Base-by-base conservation (phyloP, 257 asterid genomes). In the Primulina eburnea region DNA sequence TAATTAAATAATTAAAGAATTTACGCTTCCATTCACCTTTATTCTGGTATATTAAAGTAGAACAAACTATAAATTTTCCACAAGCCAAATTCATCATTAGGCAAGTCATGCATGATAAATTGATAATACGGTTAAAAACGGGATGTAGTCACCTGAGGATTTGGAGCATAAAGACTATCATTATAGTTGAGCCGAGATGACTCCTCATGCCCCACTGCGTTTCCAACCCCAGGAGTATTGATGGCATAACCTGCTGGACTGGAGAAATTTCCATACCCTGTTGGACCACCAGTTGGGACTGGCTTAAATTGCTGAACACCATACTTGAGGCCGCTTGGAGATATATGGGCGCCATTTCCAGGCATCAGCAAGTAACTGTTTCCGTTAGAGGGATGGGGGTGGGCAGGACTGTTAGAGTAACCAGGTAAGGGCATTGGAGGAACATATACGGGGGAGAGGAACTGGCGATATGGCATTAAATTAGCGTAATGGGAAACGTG, bases 371-470 rank as follows among this genome's bases (percentile, higher is more conserved):
- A 52, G 64, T 81, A 90, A 77, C 85, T 89, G 89, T 77, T 86
- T 37, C 96, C 99, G 62, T 90, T 94, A n/a, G 97, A 79, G 33
- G 96, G 97, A 62, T 93, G 99, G 57, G 94, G 95, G 64, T 89
- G 90, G 35, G 96, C 83, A 57, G 96, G 88, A 70, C 79, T 90
- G 68, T 85, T 88, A 32, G 99, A 90, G 82, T 94, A 91, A 73
- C 95, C 95, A 69, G 96, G 89, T 62, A 90, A 87, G 21, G 92
- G 89, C 95, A 89, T 84, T 62, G 90, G 96, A 7, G 96, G 99
- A 65, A 89, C 96, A 73, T 89, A 90, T 40, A 93, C 86, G 4
- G 96, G 96, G 63, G 96, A 78, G 58, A 86, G 67, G 75, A 72
- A 85, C 81, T 89, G 97, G 59, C 95, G 96, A 67, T 86, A 90